Evolutionary conservation across 2,329 filamentous ascomycete genomes (phyloP), one percentile per base, ranked within the genome.

Genomic region (Zymoseptoria tritici): DNA sequence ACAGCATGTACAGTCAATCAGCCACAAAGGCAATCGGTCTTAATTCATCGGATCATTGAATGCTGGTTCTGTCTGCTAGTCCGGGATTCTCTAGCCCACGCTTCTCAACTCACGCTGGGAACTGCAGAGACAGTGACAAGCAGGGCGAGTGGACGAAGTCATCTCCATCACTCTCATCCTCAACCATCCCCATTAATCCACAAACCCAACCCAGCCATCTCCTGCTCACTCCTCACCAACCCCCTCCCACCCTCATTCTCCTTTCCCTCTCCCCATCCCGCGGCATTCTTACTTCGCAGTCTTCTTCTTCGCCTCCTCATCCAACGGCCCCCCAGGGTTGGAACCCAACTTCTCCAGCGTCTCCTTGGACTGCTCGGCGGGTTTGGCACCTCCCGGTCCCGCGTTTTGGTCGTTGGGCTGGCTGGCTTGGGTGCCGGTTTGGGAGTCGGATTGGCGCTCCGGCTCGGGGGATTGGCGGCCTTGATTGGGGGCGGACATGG

Each of bases 401-500:
- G 68, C 77, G 61, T 75, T 75, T 52, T 84, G 77, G 63, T 84
- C 78, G 66, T 61, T 59, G 31, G 55, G 42, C 80, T 77, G 54
- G 52, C 46, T 49, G 20, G 55, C 62, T 50, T 67, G 78, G 63
- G 75, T 74, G 52, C 83, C 2, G 85, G 80, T 83, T 83, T 64
- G 84, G 58, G 79, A 75, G 61, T 83, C 86, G 46, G 80, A 77
- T 76, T 90, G 89, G 66, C 74, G 72, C 77, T 89, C 85, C 26
- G 89, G 89, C 56, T 85, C 78, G 63, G 91, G 91, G 31, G 91
- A 96, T 77, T 96, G 83, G 71, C 86, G 86, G 73, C 89, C 68
- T 75, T 83, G 76, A 71, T 80, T 77, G 65, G 78, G 81, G 59
- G 82, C 80, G 68, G 88, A 86, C 88, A 91, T 90, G 70, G 65